phyloP scores from a whole-genome alignment of 2,329 filamentous ascomycete genomes.

The Fusarium protoensiforme region DNA sequence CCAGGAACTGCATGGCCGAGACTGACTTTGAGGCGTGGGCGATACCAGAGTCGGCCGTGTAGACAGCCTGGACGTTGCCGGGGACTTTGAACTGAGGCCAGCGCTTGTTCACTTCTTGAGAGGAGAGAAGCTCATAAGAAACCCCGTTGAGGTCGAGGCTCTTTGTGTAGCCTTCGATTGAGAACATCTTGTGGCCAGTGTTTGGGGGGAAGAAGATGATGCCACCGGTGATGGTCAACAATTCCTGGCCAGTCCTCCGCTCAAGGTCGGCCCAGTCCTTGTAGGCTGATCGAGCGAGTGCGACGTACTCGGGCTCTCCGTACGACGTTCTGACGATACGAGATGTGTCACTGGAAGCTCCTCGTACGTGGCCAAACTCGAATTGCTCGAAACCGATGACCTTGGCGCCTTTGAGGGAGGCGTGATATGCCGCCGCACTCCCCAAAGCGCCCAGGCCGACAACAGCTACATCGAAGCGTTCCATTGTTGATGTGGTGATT shows the following conservation, averaged over 20 bases:
- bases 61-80: conserved; percentile 23
- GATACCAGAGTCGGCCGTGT: conserved; percentile 39
- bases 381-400: conserved; percentile 42
- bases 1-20: conserved; percentile 23
- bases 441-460: conserved; percentile 19
- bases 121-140: conserved; percentile 33
- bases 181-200: background rate
- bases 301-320: conserved; percentile 35
- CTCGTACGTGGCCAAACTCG: conserved; percentile 38
- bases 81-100: conserved; percentile 38
- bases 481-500: background rate
- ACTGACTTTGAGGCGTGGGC: conserved; percentile 31
- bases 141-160: conserved; percentile 27
- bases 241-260: conserved; percentile 21
- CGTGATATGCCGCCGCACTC: conserved; percentile 29
- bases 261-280: conserved; percentile 39
- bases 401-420: conserved; percentile 33
- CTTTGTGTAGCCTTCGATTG: background rate
- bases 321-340: conserved; percentile 40
- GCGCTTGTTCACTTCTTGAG: conserved; percentile 19
- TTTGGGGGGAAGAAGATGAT: conserved; percentile 37
- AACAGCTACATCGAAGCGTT: conserved; percentile 9
- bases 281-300: conserved; percentile 37
- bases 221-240: conserved; percentile 38
- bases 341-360: conserved; percentile 40